Conservation (phyloP, 225 moss, liverwort and hornwort genomes). For the Takakia lepidozioides region DNA sequence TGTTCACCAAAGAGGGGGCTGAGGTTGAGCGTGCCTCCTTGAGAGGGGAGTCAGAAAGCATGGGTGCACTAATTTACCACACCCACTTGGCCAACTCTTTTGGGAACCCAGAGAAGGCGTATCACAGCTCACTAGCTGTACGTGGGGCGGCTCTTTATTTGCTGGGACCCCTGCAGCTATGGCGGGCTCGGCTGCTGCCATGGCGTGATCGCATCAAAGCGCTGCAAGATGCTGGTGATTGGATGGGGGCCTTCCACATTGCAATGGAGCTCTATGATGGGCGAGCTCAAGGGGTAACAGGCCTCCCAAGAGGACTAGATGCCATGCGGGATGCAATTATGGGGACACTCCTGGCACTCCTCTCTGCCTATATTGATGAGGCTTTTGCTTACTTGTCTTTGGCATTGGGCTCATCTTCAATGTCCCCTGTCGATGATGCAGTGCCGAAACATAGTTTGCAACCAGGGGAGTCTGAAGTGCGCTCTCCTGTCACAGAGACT, state of each 20-base stretch:
- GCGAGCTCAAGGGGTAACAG: slow-evolving; percentile 91
- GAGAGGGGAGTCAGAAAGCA: slow-evolving; percentile 61
- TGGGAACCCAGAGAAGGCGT: slow-evolving; percentile 93
- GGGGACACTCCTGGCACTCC: slow-evolving; percentile 81
- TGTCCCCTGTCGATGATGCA: slow-evolving; percentile 8
- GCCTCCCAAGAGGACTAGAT: slow-evolving; percentile 93
- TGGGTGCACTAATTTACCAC: slow-evolving; percentile 80
- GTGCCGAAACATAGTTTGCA: slow-evolving; percentile 7
- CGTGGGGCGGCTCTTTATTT: slow-evolving; percentile 93
- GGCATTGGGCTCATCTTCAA: slow-evolving; percentile 44
- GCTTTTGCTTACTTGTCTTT: slow-evolving; percentile 93
- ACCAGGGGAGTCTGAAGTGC: slow-evolving; percentile 8
- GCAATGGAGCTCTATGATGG: slow-evolving; percentile 99
- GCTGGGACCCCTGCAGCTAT: slow-evolving; percentile 73
- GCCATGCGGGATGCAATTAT: slow-evolving; percentile 94
- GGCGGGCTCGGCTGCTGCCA: slow-evolving; percentile 97
- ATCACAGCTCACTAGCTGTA: slow-evolving; percentile 86
- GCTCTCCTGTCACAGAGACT: slow-evolving; percentile 18
- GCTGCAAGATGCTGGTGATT: slow-evolving; percentile 96
- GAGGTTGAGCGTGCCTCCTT: slow-evolving; percentile 80
- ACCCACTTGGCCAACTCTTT: slow-evolving; percentile 75
- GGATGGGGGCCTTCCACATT: slow-evolving; percentile 98
- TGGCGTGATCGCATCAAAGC: slow-evolving; percentile 97
- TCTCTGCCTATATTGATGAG: slow-evolving; percentile 93
- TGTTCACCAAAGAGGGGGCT: slow-evolving; percentile 89